Base-by-base conservation (phyloP, 2,329 filamentous ascomycete species). In the Fusarium mundagurra region DNA sequence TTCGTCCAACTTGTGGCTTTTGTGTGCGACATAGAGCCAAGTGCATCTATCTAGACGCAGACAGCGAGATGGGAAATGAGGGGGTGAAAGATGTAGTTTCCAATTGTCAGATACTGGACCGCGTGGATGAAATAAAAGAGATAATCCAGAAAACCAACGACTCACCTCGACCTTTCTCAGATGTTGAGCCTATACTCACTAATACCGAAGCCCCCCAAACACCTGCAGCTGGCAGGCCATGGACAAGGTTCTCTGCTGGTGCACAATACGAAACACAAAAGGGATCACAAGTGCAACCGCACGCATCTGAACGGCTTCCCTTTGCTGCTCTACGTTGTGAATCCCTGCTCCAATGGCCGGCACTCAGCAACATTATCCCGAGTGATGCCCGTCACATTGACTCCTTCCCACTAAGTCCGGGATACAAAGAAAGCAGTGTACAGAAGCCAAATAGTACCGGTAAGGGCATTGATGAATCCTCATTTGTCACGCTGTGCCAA, bases 1-100 rank as follows among this genome's bases (percentile, higher is more conserved):
- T 47, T 31, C 48, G 64, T 22, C 67, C 70, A 8, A 55, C 38
- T 8, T 75, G 68, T 62, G 60, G 67, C 55, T 67, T 58, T 36
- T 72, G 57, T n/a, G 27, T 71, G 13, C 57, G 68, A n/a, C 66
- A 70, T 24, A 51, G n/a, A 20, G 65, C 67, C 27, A 53, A 48
- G 31, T 65, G 60, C 33, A 41, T 70, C 54, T 67, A 72, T 18
- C 38, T 41, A 7, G 57, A 63, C 20, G 27, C 33, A 17, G 61
- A 58, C 39, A 31, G 29, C 13, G 61, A 60, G 4, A 45, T n/a
- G 6, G 45, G 29, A 20, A 27, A 51, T 17, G 33, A 48, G 6
- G 18, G 38, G 3, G 14, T 18, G 5, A 54, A 61, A 31, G 24
- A 50, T 33, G 17, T 27, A 48, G 31, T 57, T 18, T 64, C 65